Conservation (phyloP, 1,139 yeast genomes). For the Magnusiomyces sp. region DNA sequence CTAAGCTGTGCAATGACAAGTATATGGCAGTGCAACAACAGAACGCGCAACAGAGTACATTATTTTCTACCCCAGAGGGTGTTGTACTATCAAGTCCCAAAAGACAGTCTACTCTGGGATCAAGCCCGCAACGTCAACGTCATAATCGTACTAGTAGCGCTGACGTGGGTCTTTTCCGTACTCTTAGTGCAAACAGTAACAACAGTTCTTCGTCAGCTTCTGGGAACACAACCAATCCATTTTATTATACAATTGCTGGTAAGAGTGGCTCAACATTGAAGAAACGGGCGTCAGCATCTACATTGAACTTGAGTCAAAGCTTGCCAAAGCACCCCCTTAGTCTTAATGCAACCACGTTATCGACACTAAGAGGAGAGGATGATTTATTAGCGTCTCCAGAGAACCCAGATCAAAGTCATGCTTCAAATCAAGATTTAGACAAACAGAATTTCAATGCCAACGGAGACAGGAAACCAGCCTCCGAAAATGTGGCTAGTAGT, state of each 20-base stretch:
- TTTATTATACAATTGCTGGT: conserved; percentile 2
- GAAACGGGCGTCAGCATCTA: neutral
- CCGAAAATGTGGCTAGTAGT: neutral
- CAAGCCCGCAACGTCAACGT: neutral
- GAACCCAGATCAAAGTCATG: neutral
- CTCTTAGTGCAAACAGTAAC: neutral
- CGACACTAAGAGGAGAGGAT: neutral
- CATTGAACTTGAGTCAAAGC: conserved; percentile 16
- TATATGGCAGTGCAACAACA: neutral
- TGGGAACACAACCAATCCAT: neutral
- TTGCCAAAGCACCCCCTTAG: conserved; percentile 16
- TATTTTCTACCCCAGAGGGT: neutral
- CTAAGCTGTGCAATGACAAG: conserved; percentile 12
- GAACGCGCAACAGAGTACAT: conserved; percentile 5
- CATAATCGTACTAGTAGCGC: neutral
- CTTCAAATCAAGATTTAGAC: neutral
- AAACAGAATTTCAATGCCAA: too few species aligned
- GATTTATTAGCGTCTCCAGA: neutral
- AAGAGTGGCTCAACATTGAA: neutral
- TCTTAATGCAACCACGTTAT: conserved; percentile 13
- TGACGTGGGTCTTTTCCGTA: neutral
- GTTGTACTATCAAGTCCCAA: neutral
- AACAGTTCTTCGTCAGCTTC: neutral
- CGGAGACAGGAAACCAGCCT: too few species aligned
- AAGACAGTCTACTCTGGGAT: neutral